Conservation (phyloP, 768 basidiomycete genomes). For the Lyophyllum shimeji region DNA sequence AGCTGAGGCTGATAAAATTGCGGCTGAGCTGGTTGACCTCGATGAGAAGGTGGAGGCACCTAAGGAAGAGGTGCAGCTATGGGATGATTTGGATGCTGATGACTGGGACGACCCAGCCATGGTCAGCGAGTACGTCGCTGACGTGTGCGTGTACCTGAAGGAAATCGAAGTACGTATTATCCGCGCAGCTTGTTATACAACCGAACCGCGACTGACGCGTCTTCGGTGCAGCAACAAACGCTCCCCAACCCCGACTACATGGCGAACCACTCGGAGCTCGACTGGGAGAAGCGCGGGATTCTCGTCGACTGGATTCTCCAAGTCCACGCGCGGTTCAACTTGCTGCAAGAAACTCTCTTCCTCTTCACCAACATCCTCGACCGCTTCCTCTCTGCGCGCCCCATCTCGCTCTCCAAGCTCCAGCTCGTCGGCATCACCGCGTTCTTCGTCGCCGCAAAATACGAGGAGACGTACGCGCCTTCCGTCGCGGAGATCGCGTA, state of each 20-base stretch:
- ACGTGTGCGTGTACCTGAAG: slow-evolving; percentile 86
- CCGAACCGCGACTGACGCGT: slow-evolving; percentile 9
- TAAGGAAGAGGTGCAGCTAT: slow-evolving; percentile 50
- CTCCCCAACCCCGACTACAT: slow-evolving; percentile 88
- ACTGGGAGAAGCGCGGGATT: slow-evolving; percentile 87
- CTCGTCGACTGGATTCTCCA: slow-evolving; percentile 94
- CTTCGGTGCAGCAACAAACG: slow-evolving; percentile 52
- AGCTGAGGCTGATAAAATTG: slow-evolving; percentile 35
- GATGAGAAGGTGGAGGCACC: slow-evolving; percentile 31
- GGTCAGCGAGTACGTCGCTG: slow-evolving; percentile 89
- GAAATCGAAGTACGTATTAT: slow-evolving; percentile 63
- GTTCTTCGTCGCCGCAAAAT: slow-evolving; percentile 88
- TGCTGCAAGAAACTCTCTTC: slow-evolving; percentile 90
- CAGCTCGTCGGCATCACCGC: slow-evolving; percentile 90
- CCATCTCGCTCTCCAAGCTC: slow-evolving; percentile 78
- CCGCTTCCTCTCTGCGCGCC: slow-evolving; percentile 67
- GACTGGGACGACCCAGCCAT: slow-evolving; percentile 88
- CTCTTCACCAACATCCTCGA: slow-evolving; percentile 85
- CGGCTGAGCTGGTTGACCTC: slow-evolving; percentile 33
- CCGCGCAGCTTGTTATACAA: not conserved
- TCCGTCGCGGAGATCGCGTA: slow-evolving; percentile 77
- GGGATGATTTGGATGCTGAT: slow-evolving; percentile 87
- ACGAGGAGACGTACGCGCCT: slow-evolving; percentile 90
- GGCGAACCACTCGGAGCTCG: slow-evolving; percentile 76
- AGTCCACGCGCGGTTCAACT: slow-evolving; percentile 82